These are phyloP conservation scores for Cutaneotrichosporon sp. DNA, from an alignment of 1,284 basidiomycete genomes.

Conservation along the genomic window DNA sequence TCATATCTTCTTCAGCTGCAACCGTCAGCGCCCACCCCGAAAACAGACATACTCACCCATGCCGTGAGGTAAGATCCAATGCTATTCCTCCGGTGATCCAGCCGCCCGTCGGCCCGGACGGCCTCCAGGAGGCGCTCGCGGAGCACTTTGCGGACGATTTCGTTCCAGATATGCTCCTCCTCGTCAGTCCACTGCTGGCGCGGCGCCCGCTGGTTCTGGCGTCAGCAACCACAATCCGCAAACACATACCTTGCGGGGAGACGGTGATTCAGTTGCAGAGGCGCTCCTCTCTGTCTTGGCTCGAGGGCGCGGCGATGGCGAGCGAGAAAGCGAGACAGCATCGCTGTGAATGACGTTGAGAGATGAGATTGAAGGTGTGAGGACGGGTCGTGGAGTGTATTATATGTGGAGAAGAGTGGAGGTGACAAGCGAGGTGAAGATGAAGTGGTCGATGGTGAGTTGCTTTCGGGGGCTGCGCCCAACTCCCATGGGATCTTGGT, in stretches of 20 bases:
- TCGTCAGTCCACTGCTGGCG: slow-evolving; percentile 20
- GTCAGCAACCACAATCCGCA: neutral
- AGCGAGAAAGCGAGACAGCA: too few relatives aligned
- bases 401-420: too few relatives aligned
- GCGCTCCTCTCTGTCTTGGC: too few relatives aligned
- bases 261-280: too few relatives aligned
- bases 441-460: too few relatives aligned
- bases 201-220: neutral
- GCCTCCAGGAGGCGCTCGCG: slow-evolving; percentile 11
- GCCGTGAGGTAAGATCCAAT: slow-evolving; percentile 25
- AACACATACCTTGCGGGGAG: neutral
- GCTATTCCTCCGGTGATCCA: slow-evolving; percentile 20
- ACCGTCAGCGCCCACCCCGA: neutral
- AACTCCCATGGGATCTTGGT: too few relatives aligned
- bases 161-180: slow-evolving; percentile 25
- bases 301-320: too few relatives aligned
- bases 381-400: too few relatives aligned
- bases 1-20: slow-evolving; percentile 4
- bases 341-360: too few relatives aligned
- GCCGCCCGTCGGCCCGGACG: slow-evolving; percentile 26
- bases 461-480: too few relatives aligned
- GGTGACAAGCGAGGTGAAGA: too few relatives aligned
- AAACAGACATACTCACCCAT: slow-evolving; percentile 23
- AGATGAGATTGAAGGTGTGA: too few relatives aligned
- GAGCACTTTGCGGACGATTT: slow-evolving; percentile 14